Evolutionary conservation across 108 stramenopile species (phyloP).

Genomic region (Discostella stelligeroides): DNA sequence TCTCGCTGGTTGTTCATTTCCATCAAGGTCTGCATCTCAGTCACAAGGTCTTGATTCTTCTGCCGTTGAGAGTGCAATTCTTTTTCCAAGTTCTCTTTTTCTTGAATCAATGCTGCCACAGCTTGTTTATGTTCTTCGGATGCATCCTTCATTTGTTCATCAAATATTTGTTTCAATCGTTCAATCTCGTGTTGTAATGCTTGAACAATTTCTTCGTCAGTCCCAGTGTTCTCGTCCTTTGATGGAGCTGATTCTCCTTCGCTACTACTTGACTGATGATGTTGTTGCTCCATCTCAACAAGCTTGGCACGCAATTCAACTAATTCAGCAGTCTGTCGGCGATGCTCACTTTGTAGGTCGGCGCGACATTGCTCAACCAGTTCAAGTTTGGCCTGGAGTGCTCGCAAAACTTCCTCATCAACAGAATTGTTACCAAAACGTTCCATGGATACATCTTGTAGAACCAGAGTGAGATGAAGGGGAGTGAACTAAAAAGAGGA

Average conservation of each 20-base stretch:
- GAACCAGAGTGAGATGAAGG: no score
- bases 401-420: conserved; percentile 18
- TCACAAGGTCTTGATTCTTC: conserved; percentile 9
- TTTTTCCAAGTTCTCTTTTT: conserved; percentile 23
- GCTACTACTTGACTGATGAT: neutral
- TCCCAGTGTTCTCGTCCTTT: neutral
- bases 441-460: neutral
- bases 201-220: conserved; percentile 1
- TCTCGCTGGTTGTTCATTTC: neutral
- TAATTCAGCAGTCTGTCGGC: conserved; percentile 35
- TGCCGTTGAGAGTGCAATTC: conserved; percentile 16
- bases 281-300: conserved; percentile 23
- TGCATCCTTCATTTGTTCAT: neutral
- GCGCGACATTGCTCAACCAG: conserved; percentile 24
- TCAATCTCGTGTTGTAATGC: conserved; percentile 19
- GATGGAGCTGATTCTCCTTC: neutral
- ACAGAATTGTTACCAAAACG: conserved; percentile 1
- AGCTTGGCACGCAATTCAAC: conserved; percentile 45
- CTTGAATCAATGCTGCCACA: conserved; percentile 20
- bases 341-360: conserved; percentile 30
- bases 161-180: conserved; percentile 19
- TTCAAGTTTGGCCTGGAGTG: conserved; percentile 34
- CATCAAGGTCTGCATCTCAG: conserved; percentile 6
- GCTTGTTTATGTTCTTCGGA: conserved; percentile 7
- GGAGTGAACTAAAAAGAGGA: no score